A percentile compares a stretch with the other conserved stretches of the same genome.
These are phyloP conservation scores for Aureobasidium sp. DNA, from an alignment of 2,329 filamentous ascomycete genomes.

Conservation along the genomic window DNA sequence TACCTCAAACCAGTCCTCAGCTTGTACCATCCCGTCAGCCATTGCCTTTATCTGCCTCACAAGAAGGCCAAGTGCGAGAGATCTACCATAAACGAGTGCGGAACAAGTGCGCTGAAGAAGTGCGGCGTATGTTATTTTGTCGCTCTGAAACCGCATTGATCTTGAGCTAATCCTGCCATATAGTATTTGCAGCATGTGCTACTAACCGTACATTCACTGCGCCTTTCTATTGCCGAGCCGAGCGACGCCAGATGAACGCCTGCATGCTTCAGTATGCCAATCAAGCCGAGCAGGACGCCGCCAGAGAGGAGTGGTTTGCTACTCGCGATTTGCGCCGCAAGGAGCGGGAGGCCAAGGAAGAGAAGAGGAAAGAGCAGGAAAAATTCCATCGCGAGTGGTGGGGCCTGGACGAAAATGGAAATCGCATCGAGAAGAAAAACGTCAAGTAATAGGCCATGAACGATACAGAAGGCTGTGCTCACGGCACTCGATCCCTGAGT, in stretches of 20 bases:
- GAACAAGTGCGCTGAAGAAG: constrained; percentile 57
- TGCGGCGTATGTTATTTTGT: constrained; percentile 33
- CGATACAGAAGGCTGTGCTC: neutral
- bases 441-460: neutral
- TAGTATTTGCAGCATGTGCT: constrained; percentile 89
- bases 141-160: neutral
- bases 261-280: constrained; percentile 89
- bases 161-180: neutral
- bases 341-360: constrained; percentile 54
- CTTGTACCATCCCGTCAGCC: constrained; percentile 53
- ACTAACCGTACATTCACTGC: constrained; percentile 78
- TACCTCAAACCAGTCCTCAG: neutral
- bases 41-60: constrained; percentile 70
- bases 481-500: neutral
- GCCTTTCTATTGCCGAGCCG: constrained; percentile 73
- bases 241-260: constrained; percentile 80
- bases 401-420: constrained; percentile 36
- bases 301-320: constrained; percentile 89
- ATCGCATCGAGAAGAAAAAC: constrained; percentile 24
- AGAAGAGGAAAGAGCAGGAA: constrained; percentile 36
- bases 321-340: constrained; percentile 62
- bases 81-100: constrained; percentile 76
- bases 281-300: constrained; percentile 75
- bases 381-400: constrained; percentile 47
- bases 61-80: constrained; percentile 75